Evolutionary conservation across 805 yeast species (phyloP).

Genomic region (Komagataella populi): DNA sequence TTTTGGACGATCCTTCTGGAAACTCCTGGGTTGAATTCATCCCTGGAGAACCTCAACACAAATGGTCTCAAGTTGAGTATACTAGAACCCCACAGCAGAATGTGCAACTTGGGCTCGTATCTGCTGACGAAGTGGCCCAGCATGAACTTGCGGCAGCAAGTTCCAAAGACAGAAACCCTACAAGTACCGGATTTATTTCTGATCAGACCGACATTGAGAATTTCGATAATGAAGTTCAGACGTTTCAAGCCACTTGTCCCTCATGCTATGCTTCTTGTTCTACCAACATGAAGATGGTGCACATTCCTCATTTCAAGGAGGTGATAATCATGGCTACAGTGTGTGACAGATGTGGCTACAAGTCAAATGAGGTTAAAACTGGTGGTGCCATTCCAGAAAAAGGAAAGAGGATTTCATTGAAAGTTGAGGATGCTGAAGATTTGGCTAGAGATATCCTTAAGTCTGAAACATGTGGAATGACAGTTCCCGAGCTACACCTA

Average conservation of each 20-base stretch:
- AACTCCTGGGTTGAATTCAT: constrained; percentile 90
- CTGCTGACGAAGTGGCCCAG: constrained; percentile 48
- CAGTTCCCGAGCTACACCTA: constrained; percentile 75
- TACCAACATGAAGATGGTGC: constrained; percentile 93
- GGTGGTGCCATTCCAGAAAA: constrained; percentile 91
- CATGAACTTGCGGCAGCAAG: constrained; percentile 26
- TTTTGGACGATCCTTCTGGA: constrained; percentile 89
- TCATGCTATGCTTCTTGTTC: constrained; percentile 72
- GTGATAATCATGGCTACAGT: constrained; percentile 93
- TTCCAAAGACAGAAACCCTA: constrained; percentile 18
- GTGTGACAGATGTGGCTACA: constrained; percentile 88
- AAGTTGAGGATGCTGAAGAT: constrained; percentile 83
- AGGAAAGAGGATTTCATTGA: constrained; percentile 63
- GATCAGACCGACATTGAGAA: constrained; percentile 77
- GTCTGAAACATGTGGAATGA: constrained; percentile 83
- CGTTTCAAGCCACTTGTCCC: constrained; percentile 87
- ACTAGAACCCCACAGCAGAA: constrained; percentile 81
- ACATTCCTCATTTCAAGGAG: constrained; percentile 96
- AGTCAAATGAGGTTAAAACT: constrained; percentile 94
- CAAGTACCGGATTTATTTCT: constrained; percentile 44
- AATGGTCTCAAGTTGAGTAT: constrained; percentile 81
- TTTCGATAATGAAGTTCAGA: constrained; percentile 80
- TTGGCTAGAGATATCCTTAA: constrained; percentile 88
- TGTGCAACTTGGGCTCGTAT: constrained; percentile 67
- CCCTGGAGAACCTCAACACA: constrained; percentile 80